Evolutionary conservation across 1,284 basidiomycete species (phyloP), one percentile per base, ranked within the genome.

Genomic region (Kwoniella shivajii): DNA sequence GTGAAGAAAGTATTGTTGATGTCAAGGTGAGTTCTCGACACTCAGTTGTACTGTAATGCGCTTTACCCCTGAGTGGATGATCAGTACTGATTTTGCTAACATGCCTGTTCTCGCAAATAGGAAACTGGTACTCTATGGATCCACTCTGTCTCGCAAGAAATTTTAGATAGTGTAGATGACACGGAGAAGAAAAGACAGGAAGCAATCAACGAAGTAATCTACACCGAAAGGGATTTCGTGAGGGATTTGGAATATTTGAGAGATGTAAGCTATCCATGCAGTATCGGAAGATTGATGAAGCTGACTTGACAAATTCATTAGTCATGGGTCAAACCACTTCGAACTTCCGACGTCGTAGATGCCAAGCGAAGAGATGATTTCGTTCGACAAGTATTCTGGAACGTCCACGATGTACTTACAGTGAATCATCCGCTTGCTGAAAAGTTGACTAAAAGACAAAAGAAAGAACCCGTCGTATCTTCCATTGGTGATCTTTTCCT

Each of bases 191-290:
- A 87, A 77, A 85, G 96, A 1, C 96, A 99, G 74, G 96, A 99
- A 77, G 92, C 93, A 30, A 98, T 99, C 80, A 99, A 99, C 75
- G 96, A 99, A 80, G 91, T 97, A 63, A 95, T 98, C 53, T 97
- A 97, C 75, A 99, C 96, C 16, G 96, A 99, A 75, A 85, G 93
- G 18, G 94, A 98, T 80, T 99, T 98, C 78, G 94, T 99, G 39
- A 85, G 91, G 53, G 95, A 97, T 77, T 86, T 99, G 84, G 96
- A 99, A 77, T 99, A 99, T 74, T 83, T 99, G 41, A 88, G 94
- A 59, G 95, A 99, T 74, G 90, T 94, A 68, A 69, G 89, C 68
- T 10, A 10, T 13, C 26, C 6, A 26, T 56, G 52, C 11, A 45
- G 54, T 30, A 34, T 27, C 18, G 10, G n/a, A 6, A 11, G 2